A percentile compares a stretch with the other conserved stretches of the same genome.
phyloP scores from a whole-genome alignment of 257 asterid genomes.

The Solanum sparsipilum region DNA sequence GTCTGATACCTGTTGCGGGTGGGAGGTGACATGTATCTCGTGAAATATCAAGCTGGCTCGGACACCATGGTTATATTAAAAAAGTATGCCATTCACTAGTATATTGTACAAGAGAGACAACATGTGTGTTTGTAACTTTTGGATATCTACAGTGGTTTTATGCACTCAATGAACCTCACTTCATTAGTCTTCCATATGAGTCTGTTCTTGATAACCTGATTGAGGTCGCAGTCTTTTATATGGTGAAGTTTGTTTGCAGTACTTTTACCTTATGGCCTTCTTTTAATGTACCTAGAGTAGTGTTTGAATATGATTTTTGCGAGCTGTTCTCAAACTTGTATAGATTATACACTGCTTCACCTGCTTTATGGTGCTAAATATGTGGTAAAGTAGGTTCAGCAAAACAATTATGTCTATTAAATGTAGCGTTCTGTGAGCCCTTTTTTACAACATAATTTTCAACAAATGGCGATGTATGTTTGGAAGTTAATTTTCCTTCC shows the following conservation, averaged over 20 bases:
- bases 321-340: background rate
- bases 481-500: background rate
- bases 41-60: background rate
- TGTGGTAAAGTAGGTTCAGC: background rate
- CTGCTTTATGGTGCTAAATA: background rate
- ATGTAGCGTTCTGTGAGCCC: background rate
- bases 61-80: background rate
- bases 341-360: background rate
- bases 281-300: background rate
- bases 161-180: background rate
- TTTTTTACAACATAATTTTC: background rate
- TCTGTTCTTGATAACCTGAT: background rate
- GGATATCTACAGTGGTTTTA: background rate
- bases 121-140: background rate
- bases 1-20: background rate
- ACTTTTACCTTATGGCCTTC: background rate
- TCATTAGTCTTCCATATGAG: background rate
- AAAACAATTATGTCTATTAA: background rate
- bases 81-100: background rate
- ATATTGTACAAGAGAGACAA: background rate
- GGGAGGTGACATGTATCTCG: background rate
- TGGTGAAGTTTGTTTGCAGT: background rate
- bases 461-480: background rate
- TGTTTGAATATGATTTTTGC: background rate
- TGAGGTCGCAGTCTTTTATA: background rate